Evolutionary conservation across 345 rosid genomes (phyloP).

Genomic region (Aquilaria malaccensis): DNA sequence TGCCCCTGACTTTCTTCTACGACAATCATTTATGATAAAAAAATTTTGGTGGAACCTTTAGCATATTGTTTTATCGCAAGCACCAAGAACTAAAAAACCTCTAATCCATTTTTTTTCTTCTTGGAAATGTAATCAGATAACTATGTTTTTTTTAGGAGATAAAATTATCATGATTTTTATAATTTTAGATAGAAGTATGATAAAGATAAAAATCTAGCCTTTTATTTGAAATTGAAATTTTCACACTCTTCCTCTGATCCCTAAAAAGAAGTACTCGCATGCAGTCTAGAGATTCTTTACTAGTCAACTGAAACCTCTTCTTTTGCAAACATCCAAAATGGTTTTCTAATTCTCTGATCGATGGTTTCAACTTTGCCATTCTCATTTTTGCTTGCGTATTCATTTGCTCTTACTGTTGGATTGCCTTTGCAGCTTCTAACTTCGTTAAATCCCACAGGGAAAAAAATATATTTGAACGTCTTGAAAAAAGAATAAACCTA

Average conservation of each 20-base stretch:
- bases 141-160: conserved; percentile 10
- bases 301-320: conserved; percentile 51
- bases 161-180: too few relatives aligned
- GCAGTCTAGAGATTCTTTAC: conserved; percentile 36
- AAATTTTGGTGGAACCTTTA: too few relatives aligned
- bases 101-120: too few relatives aligned
- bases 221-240: conserved; percentile 1
- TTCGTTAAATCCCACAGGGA: conserved; percentile 17
- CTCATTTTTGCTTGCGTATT: conserved; percentile 20
- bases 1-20: too few relatives aligned
- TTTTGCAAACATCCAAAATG: conserved; percentile 28
- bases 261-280: conserved; percentile 12
- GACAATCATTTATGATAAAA: too few relatives aligned
- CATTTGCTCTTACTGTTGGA: conserved; percentile 10
- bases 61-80: too few relatives aligned
- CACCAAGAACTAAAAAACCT: too few relatives aligned
- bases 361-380: conserved; percentile 31
- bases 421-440: conserved; percentile 9
- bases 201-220: too few relatives aligned
- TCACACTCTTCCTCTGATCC: conserved; percentile 47
- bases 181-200: too few relatives aligned
- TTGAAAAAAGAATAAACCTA: too few relatives aligned
- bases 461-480: too few relatives aligned
- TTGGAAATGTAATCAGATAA: not conserved
- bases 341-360: conserved; percentile 29